Base-by-base conservation (phyloP, 345 rosid species). In the Moricandia arvensis region DNA sequence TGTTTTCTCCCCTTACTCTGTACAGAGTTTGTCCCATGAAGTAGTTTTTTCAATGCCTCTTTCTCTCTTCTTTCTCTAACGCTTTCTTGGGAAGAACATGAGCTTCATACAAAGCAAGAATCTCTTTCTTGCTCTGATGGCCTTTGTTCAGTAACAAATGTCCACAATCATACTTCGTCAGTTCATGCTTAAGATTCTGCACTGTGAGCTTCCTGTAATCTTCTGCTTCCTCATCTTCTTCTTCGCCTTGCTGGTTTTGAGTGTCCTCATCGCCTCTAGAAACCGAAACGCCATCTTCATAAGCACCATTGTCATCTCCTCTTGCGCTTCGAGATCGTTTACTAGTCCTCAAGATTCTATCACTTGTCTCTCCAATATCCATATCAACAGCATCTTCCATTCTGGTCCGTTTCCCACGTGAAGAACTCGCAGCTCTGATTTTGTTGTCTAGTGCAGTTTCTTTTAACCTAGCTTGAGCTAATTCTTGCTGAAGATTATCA, bases 391-490 rank as follows among this genome's bases (percentile, higher is more conserved):
- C 89, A 30, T 91, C 96, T 21, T 71, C 81, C 17, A 17, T 8
- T 79, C 99, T 86, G 1, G 33, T 3, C 4, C 98, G 89, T 74
- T 96, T 96, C 33, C 90, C 90, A 51, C 84, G 90, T 17, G 96
- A 80, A 0, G 82, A 68, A 54, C 70, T 63, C 21, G 82, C 90
- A 43, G 96, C 82, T 82, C 85, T 93, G 38, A 91, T 91, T 81
- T 86, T 93, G 82, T 85, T 81, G 51, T 91, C 97, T 59, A 96
- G 73, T 53, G 98, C 95, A 13, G 96, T 80, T 83, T 96, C 99
- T 67, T 86, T 96, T 45, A 96, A 78, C 70, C 90, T 89, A 71
- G 90, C 86, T 8, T 91, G 86, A 24, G 98, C 92, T 69, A 91
- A 53, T 74, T 93, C 90, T 76, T 90, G 96, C 73, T 96, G 98